Base-by-base conservation (phyloP, 352 stramenopile genomes). In the Saprolegnia diclina region DNA sequence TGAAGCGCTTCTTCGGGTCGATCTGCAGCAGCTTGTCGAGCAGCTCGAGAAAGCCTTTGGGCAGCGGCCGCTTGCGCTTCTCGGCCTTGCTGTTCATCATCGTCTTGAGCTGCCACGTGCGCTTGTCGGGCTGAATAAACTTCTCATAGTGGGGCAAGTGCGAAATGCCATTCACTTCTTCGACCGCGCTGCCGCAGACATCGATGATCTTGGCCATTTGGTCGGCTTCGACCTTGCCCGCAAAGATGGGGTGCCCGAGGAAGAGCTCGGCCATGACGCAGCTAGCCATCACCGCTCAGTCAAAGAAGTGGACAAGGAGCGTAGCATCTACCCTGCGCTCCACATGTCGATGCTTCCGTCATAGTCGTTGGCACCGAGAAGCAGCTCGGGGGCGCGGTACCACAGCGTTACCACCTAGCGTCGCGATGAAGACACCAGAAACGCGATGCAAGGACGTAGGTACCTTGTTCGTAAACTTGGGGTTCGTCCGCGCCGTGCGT, bases 271-370 rank as follows among this genome's bases (percentile, higher is more conserved):
- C 87, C 64, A 95, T 88, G 1, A 95, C 85, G 44, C 87, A 95
- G 13, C 63, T 69, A 69, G 16, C 21, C 24, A 64, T n/a, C 22
- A 64, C 0, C n/a, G n/a, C n/a, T 35, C 6, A 64, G 18, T 7
- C 40, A n/a, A 45, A 65, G 40, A 5, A 24, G 3, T 16, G 32
- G 4, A 24, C 35, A 7, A n/a, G 3, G 42, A n/a, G 13, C 13
- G 42, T 48, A 16, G 18, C 40, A 26, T n/a, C 16, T 57, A 68
- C 0, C 94, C 94, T 42, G 98, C 96, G 44, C 94, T 97, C 92
- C 94, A 98, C 78, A 97, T 96, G 74, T 98, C 95, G 56, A 98
- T 96, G 40, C 82, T 96, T 6, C 85, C 85, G 42, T 95, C 88
- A 73, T 98, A 98, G 61, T 83, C 90, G 1, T 90, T 97, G 16